Evolutionary conservation across 495 filamentous ascomycete species (phyloP).

Genomic region (Neurospora cerealis): DNA sequence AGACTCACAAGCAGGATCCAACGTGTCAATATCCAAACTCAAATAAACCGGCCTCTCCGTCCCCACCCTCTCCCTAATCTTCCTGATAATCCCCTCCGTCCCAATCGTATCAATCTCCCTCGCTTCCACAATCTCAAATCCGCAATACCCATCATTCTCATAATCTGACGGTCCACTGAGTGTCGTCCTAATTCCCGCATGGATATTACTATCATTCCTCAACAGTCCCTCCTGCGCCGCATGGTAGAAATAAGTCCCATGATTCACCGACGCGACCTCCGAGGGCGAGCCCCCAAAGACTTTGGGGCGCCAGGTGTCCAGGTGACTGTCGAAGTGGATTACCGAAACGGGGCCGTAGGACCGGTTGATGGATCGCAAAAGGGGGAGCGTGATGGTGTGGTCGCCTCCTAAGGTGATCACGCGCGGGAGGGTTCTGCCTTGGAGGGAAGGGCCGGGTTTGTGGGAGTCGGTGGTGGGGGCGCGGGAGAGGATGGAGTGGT

Average conservation of each 20-base stretch:
- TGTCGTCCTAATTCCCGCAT: constrained; percentile 70
- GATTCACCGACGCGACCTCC: constrained; percentile 61
- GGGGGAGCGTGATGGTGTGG: constrained; percentile 72
- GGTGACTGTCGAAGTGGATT: constrained; percentile 75
- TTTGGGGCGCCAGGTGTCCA: constrained; percentile 68
- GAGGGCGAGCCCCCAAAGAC: constrained; percentile 48
- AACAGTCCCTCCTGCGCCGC: constrained; percentile 69
- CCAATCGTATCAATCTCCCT: constrained; percentile 62
- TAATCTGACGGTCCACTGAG: constrained; percentile 68
- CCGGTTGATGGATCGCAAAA: constrained; percentile 65
- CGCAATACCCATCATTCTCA: constrained; percentile 55
- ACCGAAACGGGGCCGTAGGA: constrained; percentile 74
- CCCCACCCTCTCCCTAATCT: constrained; percentile 44
- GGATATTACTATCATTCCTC: constrained; percentile 56
- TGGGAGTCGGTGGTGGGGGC: constrained; percentile 37
- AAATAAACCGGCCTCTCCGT: constrained; percentile 59
- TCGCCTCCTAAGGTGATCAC: constrained; percentile 77
- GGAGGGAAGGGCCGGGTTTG: constrained; percentile 37
- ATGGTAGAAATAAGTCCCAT: constrained; percentile 82
- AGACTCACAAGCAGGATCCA: constrained; percentile 48
- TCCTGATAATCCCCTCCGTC: constrained; percentile 44
- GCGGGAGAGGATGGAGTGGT: constrained; percentile 41
- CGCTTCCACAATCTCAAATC: constrained; percentile 59
- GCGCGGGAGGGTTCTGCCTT: constrained; percentile 43
- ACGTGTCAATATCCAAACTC: constrained; percentile 67